These are phyloP conservation scores for Avicennia marina DNA, from an alignment of 257 asterid genomes.

Conservation along the genomic window DNA sequence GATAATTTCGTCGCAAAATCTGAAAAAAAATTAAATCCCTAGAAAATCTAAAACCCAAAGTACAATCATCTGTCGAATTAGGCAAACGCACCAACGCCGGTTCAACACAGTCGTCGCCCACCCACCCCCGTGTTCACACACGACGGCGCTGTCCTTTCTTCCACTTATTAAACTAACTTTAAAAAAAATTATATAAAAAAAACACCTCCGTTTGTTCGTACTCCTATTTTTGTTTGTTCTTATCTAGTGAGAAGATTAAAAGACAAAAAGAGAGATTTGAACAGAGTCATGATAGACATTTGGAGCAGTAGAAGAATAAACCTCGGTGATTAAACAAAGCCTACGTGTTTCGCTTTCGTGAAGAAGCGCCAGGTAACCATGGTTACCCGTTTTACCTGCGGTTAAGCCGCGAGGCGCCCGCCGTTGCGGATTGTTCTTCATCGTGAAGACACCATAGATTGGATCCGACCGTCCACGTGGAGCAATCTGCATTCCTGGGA, in stretches of 20 bases:
- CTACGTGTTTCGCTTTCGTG: constrained; percentile 1
- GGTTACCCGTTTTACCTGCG: constrained; percentile 25
- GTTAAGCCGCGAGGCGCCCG: constrained; percentile 14
- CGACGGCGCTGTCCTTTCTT: constrained; percentile 21
- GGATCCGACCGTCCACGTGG: constrained; percentile 57
- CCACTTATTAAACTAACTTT: neutral
- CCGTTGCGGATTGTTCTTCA: constrained; percentile 19
- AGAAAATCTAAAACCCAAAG: neutral
- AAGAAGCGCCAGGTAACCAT: constrained; percentile 34
- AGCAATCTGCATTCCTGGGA: constrained; percentile 26
- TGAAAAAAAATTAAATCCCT: constrained; percentile 1
- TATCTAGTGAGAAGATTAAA: constrained; percentile 26
- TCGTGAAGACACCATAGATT: constrained; percentile 16
- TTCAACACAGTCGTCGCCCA: constrained; percentile 18
- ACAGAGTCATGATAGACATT: constrained; percentile 6
- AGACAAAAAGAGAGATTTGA: constrained; percentile 36
- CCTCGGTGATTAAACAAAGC: constrained; percentile 17
- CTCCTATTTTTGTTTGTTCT: constrained; percentile 18
- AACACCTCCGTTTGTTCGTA: neutral
- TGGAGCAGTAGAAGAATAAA: neutral
- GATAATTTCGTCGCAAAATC: constrained; percentile 11
- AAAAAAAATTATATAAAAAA: neutral
- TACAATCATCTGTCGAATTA: neutral
- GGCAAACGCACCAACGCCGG: constrained; percentile 25
- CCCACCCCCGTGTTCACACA: constrained; percentile 32